These are phyloP conservation scores for Lentinula detonsa DNA, from an alignment of 768 basidiomycete species.

Conservation along the genomic window DNA sequence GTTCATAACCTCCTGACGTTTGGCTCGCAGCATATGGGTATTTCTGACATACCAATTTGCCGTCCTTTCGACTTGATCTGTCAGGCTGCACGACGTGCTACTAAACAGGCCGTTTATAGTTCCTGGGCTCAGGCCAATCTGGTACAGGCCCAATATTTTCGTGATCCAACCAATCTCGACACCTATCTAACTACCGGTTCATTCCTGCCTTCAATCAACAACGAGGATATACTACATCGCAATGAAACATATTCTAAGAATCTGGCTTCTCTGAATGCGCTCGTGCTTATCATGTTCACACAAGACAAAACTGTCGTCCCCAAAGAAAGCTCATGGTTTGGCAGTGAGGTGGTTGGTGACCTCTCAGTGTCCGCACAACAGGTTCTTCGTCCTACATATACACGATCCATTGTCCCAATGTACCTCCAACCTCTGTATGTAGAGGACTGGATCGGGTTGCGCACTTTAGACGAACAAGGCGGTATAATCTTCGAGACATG, in stretches of 20 bases:
- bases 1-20: constrained; percentile 82
- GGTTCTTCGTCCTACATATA: constrained; percentile 8
- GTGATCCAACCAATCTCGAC: constrained; percentile 59
- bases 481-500: constrained; percentile 57
- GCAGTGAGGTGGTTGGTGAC: constrained; percentile 50
- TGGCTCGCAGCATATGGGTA: constrained; percentile 84
- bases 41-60: constrained; percentile 71
- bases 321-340: constrained; percentile 86
- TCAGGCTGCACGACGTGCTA: constrained; percentile 56
- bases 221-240: constrained; percentile 50
- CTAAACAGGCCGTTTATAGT: constrained; percentile 60
- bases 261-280: constrained; percentile 52
- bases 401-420: constrained; percentile 50
- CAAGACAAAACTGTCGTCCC: constrained; percentile 76
- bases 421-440: constrained; percentile 62
- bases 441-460: constrained; percentile 81
- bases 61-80: constrained; percentile 62
- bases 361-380: constrained; percentile 10
- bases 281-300: constrained; percentile 71
- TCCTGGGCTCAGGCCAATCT: constrained; percentile 74
- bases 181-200: constrained; percentile 53
- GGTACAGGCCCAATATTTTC: constrained; percentile 85
- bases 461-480: constrained; percentile 60
- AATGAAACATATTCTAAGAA: constrained; percentile 59
- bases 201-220: constrained; percentile 77